Evolutionary conservation across 1,284 basidiomycete species (phyloP).

Genomic region (Apiotrichum domesticum): DNA sequence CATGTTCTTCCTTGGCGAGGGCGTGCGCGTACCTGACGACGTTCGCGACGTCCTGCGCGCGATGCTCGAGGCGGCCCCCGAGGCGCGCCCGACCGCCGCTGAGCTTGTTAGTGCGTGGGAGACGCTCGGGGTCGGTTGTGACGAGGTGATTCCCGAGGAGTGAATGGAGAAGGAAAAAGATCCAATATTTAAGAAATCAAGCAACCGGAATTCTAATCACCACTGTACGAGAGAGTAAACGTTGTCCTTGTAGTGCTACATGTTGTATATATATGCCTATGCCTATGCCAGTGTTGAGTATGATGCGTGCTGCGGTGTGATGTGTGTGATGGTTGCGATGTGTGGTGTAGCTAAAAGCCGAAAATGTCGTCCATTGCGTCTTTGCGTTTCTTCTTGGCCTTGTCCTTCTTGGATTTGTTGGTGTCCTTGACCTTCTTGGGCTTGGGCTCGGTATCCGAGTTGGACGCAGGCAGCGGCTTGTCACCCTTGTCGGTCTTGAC

Average conservation of each 20-base stretch:
- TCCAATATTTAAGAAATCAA: too few relatives aligned
- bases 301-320: too few relatives aligned
- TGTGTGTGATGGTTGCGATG: not conserved
- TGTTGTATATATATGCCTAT: not conserved
- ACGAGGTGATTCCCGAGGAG: not conserved
- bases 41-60: conserved; percentile 27
- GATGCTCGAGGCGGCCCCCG: conserved; percentile 34
- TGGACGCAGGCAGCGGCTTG: not conserved
- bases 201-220: not conserved
- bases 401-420: not conserved
- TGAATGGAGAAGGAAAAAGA: not conserved
- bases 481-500: not conserved
- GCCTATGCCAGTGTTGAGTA: too few relatives aligned
- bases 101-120: conserved; percentile 34
- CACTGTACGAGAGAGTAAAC: not conserved
- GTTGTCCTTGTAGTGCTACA: not conserved
- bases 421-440: not conserved
- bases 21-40: conserved; percentile 22
- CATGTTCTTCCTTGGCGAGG: conserved; percentile 18
- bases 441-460: not conserved
- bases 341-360: conserved; percentile 2
- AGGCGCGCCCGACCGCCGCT: conserved; percentile 26
- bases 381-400: conserved; percentile 19
- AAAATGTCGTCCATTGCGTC: conserved; percentile 43
- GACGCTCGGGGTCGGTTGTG: conserved; percentile 19